Base-by-base conservation (phyloP, 1,139 yeast species). In the Taiozyma onychis region DNA sequence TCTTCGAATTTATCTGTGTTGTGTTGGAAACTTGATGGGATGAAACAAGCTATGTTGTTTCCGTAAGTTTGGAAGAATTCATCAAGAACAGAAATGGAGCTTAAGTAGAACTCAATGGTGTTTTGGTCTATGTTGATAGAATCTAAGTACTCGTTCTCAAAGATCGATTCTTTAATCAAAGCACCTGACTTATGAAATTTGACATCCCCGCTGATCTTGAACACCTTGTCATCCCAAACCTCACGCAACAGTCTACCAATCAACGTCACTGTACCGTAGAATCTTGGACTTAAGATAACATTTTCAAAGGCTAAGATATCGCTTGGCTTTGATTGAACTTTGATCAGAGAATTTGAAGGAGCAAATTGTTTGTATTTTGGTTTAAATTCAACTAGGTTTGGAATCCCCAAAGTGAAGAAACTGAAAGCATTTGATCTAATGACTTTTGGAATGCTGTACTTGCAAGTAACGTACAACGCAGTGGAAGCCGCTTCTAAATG, bases 271-370 rank as follows among this genome's bases (percentile, higher is more conserved):
- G 90, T 79, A 47, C 97, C 98, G 66, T 89, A 93, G 61, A 91
- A 90, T 57, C 97, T 75, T 58, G 96, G 96, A 69, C 97, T 88
- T 56, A 93, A 75, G 37, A 88, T 80, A 10, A 93, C 96, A 62
- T 85, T 84, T 57, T 85, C 90, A 44, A 85, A 76, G 8, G 51
- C 47, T 18, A 52, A 53, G 18, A 22, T 37, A 22, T 30, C 41
- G 24, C 4, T 43, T 16, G 42, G 22, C 18, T 39, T 27, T 3
- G 44, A 44, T 7, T 50, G 37, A 5, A 48, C 13, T 9, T 46
- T 14, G 28, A 44, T 34, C 18, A 52, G 26, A 7, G 49, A 43
- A 6, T 37, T 42, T 9, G 37, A 37, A 30, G 48, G 51, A 37
- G 45, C 45, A 10, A 11, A 4, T 26, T 43, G 46, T 6, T 46